Evolutionary conservation across 2,329 filamentous ascomycete species (phyloP).

Genomic region (Cladophialophora chaetospira): DNA sequence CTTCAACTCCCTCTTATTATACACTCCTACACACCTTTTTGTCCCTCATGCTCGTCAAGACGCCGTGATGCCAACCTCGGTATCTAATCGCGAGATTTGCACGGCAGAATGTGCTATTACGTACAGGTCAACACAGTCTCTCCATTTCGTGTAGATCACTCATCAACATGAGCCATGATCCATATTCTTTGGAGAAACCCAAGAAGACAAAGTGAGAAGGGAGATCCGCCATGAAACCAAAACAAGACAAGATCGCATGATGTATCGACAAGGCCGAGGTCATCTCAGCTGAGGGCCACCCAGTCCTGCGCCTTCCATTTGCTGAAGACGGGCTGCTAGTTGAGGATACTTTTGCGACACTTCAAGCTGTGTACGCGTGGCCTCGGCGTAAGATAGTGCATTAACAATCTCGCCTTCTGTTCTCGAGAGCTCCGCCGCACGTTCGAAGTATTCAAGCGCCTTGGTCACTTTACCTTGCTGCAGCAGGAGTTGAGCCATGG

Average conservation of each 20-base stretch:
- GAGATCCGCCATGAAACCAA: conserved; percentile 14
- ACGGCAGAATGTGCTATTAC: conserved; percentile 16
- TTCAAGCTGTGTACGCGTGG: conserved; percentile 92
- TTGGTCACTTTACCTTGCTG: conserved; percentile 97
- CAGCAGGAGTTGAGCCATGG: conserved; percentile 94
- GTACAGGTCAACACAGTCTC: conserved; percentile 20
- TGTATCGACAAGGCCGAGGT: not conserved
- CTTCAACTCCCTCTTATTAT: conserved; percentile 14
- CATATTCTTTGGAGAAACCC: not conserved
- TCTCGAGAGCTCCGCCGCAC: conserved; percentile 87
- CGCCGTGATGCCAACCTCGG: conserved; percentile 14
- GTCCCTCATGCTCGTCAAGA: conserved; percentile 18
- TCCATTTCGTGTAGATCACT: conserved; percentile 24
- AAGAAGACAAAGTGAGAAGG: conserved; percentile 24
- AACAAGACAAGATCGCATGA: conserved; percentile 7
- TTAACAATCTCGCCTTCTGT: conserved; percentile 97
- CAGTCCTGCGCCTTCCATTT: conserved; percentile 49
- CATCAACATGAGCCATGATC: conserved; percentile 15
- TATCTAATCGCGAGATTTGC: not conserved
- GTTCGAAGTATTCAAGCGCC: conserved; percentile 94
- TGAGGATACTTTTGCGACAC: conserved; percentile 85
- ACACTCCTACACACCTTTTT: conserved; percentile 25
- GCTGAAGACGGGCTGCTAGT: conserved; percentile 70
- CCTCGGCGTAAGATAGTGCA: conserved; percentile 93
- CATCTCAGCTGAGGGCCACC: conserved; percentile 26